Base-by-base conservation (phyloP, 1,139 yeast genomes). In the Geotrichum bryndzae region DNA sequence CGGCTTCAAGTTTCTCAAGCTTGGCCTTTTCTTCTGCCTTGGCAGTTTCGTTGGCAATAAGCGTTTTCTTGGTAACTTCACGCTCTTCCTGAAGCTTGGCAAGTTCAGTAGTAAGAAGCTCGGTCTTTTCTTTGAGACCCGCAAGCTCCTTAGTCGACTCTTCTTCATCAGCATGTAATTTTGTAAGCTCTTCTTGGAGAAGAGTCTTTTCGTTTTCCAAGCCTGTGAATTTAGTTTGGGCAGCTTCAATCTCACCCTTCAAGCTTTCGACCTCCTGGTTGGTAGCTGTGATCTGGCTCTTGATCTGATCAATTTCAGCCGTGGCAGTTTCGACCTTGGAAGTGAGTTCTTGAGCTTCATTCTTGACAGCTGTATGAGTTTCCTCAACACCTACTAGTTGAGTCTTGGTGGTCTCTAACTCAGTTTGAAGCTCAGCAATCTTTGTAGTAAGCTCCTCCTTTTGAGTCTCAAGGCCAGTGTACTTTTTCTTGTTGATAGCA, bases 401-500 rank as follows among this genome's bases (percentile, higher is more conserved):
- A 27, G 74, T 73, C 22, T 75, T 73, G 56, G 76, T 78, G 51
- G 77, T 73, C 35, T 68, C 72, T 53, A 82, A 69, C 57, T 78
- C 77, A 22, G 74, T 68, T 68, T 77, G 77, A 65, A 80, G 71
- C 60, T 74, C 79, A 5, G n/a, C 11, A 4, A 55, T 11, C 27
- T 55, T 33, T 15, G 45, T 48, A 27, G 27, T 22, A 3, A 55
- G 45, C 18, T 46, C 46, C 23, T 80, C 82, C 54, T 84, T 80
- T 69, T 87, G 88, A 8, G 73, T 72, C 65, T 76, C 76, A 51
- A 83, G 73, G 31, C 87, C 84, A 57, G 83, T 86, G 60, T 86
- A 80, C 72, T 90, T 96, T 45, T 88, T 85, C 61, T 84, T 80
- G 68, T 83, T 83, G 33, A 89, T 90, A 50, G 86, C 81, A 27